phyloP scores from a whole-genome alignment of 352 stramenopile species.

The Blastocystis sp. region DNA sequence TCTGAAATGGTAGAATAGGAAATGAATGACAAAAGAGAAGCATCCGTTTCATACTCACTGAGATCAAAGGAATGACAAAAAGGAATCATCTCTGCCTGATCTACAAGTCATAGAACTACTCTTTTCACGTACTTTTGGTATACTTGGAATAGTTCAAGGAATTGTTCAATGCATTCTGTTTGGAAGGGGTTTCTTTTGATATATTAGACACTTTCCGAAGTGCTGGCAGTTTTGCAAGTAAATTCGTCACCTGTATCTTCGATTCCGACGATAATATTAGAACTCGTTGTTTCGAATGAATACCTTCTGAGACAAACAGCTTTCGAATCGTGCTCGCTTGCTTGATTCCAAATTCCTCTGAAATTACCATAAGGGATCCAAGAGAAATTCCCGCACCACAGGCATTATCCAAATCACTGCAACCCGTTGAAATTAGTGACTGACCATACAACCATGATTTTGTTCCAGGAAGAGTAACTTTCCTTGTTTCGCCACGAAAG shows the following conservation, averaged over 20 bases:
- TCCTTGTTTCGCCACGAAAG: background rate
- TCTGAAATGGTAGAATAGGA: background rate
- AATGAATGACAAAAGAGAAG: background rate
- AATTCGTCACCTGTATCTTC: background rate
- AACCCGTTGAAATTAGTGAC: conserved; percentile 44
- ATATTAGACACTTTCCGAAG: background rate
- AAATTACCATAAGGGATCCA: conserved; percentile 8
- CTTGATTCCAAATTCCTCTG: conserved; percentile 11
- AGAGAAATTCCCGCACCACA: conserved; percentile 28
- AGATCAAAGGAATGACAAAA: conserved; percentile 55
- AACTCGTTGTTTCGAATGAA: conserved; percentile 46
- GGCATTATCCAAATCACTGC: conserved; percentile 51
- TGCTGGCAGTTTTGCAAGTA: background rate
- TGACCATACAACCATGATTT: conserved; percentile 63
- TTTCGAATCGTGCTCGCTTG: background rate
- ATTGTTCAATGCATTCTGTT: background rate
- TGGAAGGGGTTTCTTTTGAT: background rate
- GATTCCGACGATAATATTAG: conserved; percentile 20
- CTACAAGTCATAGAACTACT: background rate
- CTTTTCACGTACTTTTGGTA: background rate
- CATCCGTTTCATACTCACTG: conserved; percentile 21
- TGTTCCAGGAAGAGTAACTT: conserved; percentile 1
- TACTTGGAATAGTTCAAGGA: background rate
- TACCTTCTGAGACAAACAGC: conserved; percentile 36
- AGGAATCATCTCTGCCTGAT: background rate